Percentiles rank a stretch among this genome's conserved stretches.
phyloP scores from a whole-genome alignment of 2,329 filamentous ascomycete genomes.

The Cercospora canescens region DNA sequence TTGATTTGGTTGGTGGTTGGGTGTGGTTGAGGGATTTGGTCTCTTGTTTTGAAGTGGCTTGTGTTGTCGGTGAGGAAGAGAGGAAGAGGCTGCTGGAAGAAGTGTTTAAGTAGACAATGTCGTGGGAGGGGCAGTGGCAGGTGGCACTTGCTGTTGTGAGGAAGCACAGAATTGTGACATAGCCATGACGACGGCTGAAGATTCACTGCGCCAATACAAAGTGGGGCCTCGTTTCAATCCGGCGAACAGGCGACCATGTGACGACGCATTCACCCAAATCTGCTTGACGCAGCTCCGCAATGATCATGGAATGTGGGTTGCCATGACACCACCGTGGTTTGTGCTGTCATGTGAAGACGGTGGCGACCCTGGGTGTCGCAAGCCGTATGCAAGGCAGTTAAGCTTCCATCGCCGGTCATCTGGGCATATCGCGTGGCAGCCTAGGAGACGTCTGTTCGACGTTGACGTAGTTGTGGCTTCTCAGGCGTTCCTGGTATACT shows the following conservation, averaged over 20 bases:
- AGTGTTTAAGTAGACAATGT: constrained; percentile 2
- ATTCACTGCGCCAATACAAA: background rate
- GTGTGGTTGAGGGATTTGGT: background rate
- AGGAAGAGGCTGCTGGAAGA: background rate
- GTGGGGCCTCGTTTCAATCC: background rate
- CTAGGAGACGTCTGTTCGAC: background rate
- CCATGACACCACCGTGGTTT: background rate
- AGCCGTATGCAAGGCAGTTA: background rate
- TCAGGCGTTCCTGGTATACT: background rate
- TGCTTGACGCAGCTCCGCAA: background rate
- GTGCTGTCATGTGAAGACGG: constrained; percentile 2
- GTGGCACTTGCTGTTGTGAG: background rate
- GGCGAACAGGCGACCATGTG: background rate
- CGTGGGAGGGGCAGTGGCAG: background rate
- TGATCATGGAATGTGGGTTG: background rate
- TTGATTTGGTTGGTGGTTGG: constrained; percentile 11
- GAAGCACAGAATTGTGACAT: background rate
- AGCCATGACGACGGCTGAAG: background rate
- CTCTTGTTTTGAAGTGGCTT: constrained; percentile 1
- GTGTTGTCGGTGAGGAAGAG: constrained; percentile 3
- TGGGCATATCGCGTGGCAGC: background rate
- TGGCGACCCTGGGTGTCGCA: background rate
- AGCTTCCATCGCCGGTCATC: background rate
- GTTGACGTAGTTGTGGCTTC: background rate
- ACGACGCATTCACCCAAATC: background rate